Conservation (phyloP, 306 rosid genomes). For the Clitoria ternatea region DNA sequence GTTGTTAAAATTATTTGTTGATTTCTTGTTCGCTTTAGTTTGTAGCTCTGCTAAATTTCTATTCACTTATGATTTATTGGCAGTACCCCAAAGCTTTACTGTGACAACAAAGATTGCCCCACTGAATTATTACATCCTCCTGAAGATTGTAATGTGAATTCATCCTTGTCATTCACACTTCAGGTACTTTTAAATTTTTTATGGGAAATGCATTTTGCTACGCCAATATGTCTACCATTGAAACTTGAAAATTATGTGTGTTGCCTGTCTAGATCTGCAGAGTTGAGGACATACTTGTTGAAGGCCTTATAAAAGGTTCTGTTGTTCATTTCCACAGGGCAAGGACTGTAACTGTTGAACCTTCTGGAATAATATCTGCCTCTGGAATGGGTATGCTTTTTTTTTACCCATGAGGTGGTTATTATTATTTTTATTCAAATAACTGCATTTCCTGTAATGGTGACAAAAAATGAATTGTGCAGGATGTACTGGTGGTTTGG, state of each 20-base stretch:
- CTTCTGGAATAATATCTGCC: conserved; percentile 82
- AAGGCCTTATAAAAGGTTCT: conserved; percentile 91
- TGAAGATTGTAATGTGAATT: conserved; percentile 96
- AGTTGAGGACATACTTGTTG: conserved; percentile 83
- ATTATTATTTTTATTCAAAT: conserved; percentile 10
- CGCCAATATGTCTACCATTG: conserved; percentile 19
- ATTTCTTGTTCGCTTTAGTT: conserved; percentile 8
- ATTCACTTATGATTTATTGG: conserved; percentile 23
- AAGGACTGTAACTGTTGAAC: conserved; percentile 67
- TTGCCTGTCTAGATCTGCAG: conserved; percentile 75
- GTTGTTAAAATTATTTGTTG: conserved; percentile 21
- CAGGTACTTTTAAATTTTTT: conserved; percentile 54
- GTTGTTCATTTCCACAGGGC: conserved; percentile 98
- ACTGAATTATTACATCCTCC: conserved; percentile 83
- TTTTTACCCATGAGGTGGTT: neutral
- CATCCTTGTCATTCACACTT: conserved; percentile 91
- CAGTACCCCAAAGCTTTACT: conserved; percentile 87
- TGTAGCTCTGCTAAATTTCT: conserved; percentile 22
- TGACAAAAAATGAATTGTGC: conserved; percentile 14
- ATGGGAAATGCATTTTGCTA: conserved; percentile 1
- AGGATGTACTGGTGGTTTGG: conserved; percentile 94
- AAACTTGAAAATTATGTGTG: conserved; percentile 27
- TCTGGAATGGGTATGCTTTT: conserved; percentile 83
- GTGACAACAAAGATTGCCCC: conserved; percentile 74
- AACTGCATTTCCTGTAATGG: neutral